Base-by-base conservation (phyloP, 305 asterid genomes). In the Stenogyne calaminthoides region DNA sequence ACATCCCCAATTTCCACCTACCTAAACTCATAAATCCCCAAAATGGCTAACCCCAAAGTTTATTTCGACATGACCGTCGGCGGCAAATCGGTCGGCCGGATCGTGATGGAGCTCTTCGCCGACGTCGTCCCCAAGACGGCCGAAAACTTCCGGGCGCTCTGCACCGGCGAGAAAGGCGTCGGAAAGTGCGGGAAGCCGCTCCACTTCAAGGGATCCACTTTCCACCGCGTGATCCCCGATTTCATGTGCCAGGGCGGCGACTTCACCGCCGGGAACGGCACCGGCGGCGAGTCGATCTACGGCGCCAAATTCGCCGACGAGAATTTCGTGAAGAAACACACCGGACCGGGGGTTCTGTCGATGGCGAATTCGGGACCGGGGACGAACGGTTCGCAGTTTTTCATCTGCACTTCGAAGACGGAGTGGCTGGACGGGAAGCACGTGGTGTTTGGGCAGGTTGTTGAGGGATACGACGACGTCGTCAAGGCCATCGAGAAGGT, bases 181-280 rank as follows among this genome's bases (percentile, higher is more conserved):
- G 93, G 91, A 0, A 84, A 37, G 49, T 22, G 73, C 70, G 90
- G 96, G 44, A 87, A 86, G 88, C 91, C 93, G 0, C 84, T 88
- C 73, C 91, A 89, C 87, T 85, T 70, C 88, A 89, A 89, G 29
- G 91, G 91, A 14, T 89, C 93, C 0, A 1, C 49, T 1, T 87
- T 89, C 87, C 93, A 87, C 82, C 88, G 90, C 4, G 91, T 89
- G 86, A 87, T 86, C 73, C 90, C 91, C 5, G 76, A 81, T 4
- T 87, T 89, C 84, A 89, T 89, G 91, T 87, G 93, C 47, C 91
- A 89, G 75, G 96, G 92, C 0, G 96, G 96, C 14, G 92, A 89
- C 32, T 89, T 89, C 89, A 89, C 90, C 15, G 79, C 81, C 10
- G 92, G 94, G 7, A 88, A 89, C 68, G 96, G 92, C 7, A 86